These are phyloP conservation scores for Mycosarcoma maydis DNA, from an alignment of 1,284 basidiomycete species.

Conservation along the genomic window DNA sequence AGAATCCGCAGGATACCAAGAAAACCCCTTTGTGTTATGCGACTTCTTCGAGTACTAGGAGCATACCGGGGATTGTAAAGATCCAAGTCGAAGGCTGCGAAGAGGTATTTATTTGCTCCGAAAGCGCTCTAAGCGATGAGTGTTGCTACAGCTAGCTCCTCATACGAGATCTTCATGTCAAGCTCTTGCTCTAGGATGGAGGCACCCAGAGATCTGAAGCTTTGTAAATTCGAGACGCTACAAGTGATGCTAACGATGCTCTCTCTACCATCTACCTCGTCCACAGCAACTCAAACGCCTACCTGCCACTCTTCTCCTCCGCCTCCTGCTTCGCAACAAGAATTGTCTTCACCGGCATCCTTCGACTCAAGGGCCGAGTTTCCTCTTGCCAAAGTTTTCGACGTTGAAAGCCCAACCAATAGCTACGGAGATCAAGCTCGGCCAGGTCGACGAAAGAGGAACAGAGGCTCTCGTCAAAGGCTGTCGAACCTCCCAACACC, in stretches of 20 bases:
- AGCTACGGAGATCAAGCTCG: neutral
- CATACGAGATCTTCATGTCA: neutral
- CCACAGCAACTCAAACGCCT: neutral
- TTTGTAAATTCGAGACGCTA: neutral
- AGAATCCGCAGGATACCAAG: no score
- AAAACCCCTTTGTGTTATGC: constrained; percentile 7
- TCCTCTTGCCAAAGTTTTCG: neutral
- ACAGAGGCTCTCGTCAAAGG: constrained; percentile 4
- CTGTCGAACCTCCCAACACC: constrained; percentile 5
- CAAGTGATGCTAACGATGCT: constrained; percentile 12
- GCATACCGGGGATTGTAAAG: no score
- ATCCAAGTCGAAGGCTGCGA: neutral
- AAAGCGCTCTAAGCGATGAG: no score
- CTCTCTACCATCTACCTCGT: neutral
- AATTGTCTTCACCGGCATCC: constrained; percentile 1
- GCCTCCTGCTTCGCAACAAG: neutral
- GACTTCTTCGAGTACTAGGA: no score
- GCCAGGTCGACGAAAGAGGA: neutral
- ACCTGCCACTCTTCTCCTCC: neutral
- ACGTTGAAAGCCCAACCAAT: neutral
- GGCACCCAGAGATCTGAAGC: neutral
- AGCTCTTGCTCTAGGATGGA: neutral
- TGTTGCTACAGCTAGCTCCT: no score
- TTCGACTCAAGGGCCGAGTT: constrained; percentile 8
- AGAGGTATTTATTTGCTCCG: neutral